Percentiles rank a stretch among this genome's conserved stretches.
Conservation (phyloP, 192 early-diverging fungal genomes). For the Linderina pennispora region DNA sequence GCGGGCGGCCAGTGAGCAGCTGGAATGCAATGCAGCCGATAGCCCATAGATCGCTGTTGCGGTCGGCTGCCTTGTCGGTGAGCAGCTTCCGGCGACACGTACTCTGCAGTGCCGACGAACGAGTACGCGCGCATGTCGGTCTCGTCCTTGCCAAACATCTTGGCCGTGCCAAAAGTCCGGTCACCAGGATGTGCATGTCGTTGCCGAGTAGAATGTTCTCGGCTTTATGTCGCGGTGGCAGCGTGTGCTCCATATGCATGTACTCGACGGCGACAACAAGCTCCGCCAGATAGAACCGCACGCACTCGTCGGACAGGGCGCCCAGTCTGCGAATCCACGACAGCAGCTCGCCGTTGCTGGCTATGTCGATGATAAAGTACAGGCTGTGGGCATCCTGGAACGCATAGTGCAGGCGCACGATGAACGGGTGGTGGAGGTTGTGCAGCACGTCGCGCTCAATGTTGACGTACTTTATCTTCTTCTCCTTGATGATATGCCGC, state of each 20-base stretch:
- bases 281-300: conserved; percentile 84
- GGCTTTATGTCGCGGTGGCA: conserved; percentile 95
- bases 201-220: conserved; percentile 88
- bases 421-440: conserved; percentile 77
- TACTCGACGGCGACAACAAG: conserved; percentile 82
- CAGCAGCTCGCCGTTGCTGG: conserved; percentile 87
- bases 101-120: conserved; percentile 98
- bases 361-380: conserved; percentile 91
- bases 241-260: conserved; percentile 75
- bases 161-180: conserved; percentile 95
- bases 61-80: conserved; percentile 76
- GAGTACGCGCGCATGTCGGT: conserved; percentile 59
- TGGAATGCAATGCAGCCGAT: conserved; percentile 91
- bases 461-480: conserved; percentile 94
- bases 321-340: conserved; percentile 76
- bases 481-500: conserved; percentile 85
- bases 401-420: conserved; percentile 91
- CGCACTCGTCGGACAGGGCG: conserved; percentile 50
- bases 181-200: conserved; percentile 91
- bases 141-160: conserved; percentile 34
- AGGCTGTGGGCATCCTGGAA: conserved; percentile 88
- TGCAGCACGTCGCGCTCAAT: conserved; percentile 91
- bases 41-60: conserved; percentile 77
- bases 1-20: conserved; percentile 81
- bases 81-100: conserved; percentile 95